Evolutionary conservation across 176 grass and related monocot species (phyloP), one percentile per base, ranked within the genome.

Genomic region (Lolium perenne): DNA sequence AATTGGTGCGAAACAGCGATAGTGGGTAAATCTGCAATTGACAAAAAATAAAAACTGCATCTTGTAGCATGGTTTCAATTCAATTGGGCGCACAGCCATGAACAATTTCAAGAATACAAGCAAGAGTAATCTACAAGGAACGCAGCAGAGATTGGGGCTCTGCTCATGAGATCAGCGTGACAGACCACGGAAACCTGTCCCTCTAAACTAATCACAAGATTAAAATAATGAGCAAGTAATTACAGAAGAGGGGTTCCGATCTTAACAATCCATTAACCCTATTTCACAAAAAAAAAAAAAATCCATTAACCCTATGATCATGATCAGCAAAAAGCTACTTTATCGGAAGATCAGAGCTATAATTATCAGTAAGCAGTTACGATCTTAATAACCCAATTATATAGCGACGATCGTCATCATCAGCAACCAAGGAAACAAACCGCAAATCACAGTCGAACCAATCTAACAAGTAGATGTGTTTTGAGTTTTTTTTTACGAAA

Each of bases 61-160:
- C 32, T 40, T 29, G 32, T 84, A 3, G 43, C n/a, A 53, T 45
- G 71, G 49, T 29, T 43, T 43, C 6, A 35, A 2, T 17, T 10
- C 46, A 53, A 29, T 53, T 75, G 22, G 71, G 7, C 25, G 40
- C 63, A 75, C 84, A 58, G 41, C 38, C 78, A 22, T 10, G 1
- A 83, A 48, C 74, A 79, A 57, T 18, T 80, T 17, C 9, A 76
- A n/a, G 20, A 23, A 57, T 58, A 65, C 38, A 87, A 53, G 47
- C 3, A 53, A 53, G 48, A 18, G 72, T 76, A 76, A 17, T 76
- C 72, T 40, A 56, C 67, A 83, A 70, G 74, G 26, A 87, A 84
- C 26, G 16, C 45, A 76, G 78, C 45, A 45, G 53, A 35, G 50
- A 75, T 40, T 32, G 68, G 11, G 62, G 11, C n/a, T 51, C 14